Percentiles rank a stretch among this genome's conserved stretches.
phyloP scores from a whole-genome alignment of 768 basidiomycete genomes.

The Kwoniella dendrophila region DNA sequence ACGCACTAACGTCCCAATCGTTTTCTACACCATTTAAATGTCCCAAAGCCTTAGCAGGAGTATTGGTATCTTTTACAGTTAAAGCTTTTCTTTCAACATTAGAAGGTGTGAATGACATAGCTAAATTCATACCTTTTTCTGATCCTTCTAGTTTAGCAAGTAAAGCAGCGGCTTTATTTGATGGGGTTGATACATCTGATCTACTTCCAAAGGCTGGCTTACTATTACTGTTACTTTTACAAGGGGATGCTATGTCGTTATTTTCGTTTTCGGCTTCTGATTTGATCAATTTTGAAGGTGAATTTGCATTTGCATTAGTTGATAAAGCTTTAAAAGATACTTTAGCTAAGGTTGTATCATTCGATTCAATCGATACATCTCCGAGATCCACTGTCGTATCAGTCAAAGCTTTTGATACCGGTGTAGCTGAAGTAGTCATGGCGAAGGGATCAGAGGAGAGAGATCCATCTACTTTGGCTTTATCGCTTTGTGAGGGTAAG shows the following conservation, averaged over 20 bases:
- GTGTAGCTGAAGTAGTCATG: neutral
- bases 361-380: neutral
- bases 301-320: neutral
- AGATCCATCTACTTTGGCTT: too few relatives aligned
- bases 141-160: slow-evolving; percentile 23
- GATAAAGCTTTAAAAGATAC: neutral
- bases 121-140: slow-evolving; percentile 4
- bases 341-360: neutral
- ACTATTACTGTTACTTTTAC: neutral
- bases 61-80: slow-evolving; percentile 19
- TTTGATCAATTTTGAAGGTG: neutral
- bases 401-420: neutral
- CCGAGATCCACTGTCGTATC: neutral
- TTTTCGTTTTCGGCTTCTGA: neutral
- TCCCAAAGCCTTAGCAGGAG: slow-evolving; percentile 2
- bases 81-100: slow-evolving; percentile 25
- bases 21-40: neutral
- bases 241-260: neutral
- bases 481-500: neutral
- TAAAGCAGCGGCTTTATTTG: slow-evolving; percentile 15
- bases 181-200: slow-evolving; percentile 22
- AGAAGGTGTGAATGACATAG: neutral
- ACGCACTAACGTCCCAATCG: slow-evolving; percentile 23
- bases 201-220: slow-evolving; percentile 6
- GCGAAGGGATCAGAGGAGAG: too few relatives aligned